These are phyloP conservation scores for Colletotrichum gloeosporioides DNA, from an alignment of 2,329 filamentous ascomycete genomes.

Conservation along the genomic window DNA sequence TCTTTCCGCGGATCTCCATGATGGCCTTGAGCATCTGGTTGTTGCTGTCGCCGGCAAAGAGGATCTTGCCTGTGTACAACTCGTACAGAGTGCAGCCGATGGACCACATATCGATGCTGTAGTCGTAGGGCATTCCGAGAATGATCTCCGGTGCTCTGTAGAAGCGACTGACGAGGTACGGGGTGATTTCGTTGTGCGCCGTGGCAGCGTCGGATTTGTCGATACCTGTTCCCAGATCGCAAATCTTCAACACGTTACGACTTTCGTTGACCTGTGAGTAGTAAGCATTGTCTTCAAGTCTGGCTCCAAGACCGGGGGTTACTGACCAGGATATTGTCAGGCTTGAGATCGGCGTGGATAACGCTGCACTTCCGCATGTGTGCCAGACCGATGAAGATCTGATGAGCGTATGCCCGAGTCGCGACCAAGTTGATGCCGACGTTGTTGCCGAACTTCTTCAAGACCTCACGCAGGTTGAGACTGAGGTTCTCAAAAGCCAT, in stretches of 20 bases:
- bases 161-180: slow-evolving; percentile 95
- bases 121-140: slow-evolving; percentile 93
- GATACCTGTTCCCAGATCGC: slow-evolving; percentile 95
- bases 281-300: slow-evolving; percentile 26
- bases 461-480: slow-evolving; percentile 89
- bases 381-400: slow-evolving; percentile 89
- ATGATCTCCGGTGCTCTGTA: slow-evolving; percentile 98
- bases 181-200: slow-evolving; percentile 83
- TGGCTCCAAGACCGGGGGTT: background rate
- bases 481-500: slow-evolving; percentile 96
- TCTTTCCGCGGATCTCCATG: slow-evolving; percentile 93
- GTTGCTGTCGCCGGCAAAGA: slow-evolving; percentile 94
- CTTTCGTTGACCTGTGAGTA: slow-evolving; percentile 72
- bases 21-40: slow-evolving; percentile 98
- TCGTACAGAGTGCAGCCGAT: slow-evolving; percentile 97
- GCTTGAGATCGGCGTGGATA: slow-evolving; percentile 94
- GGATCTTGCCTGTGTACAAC: slow-evolving; percentile 94
- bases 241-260: slow-evolving; percentile 88
- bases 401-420: slow-evolving; percentile 87
- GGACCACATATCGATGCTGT: slow-evolving; percentile 96
- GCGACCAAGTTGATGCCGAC: slow-evolving; percentile 89
- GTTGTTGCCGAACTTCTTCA: slow-evolving; percentile 96
- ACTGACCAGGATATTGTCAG: slow-evolving; percentile 89
- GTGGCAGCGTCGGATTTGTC: slow-evolving; percentile 79
- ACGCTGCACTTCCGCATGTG: slow-evolving; percentile 92